Evolutionary conservation across 371 early-diverging fungal species (phyloP), one percentile per base, ranked within the genome.

Genomic region (Mortierella sp.): DNA sequence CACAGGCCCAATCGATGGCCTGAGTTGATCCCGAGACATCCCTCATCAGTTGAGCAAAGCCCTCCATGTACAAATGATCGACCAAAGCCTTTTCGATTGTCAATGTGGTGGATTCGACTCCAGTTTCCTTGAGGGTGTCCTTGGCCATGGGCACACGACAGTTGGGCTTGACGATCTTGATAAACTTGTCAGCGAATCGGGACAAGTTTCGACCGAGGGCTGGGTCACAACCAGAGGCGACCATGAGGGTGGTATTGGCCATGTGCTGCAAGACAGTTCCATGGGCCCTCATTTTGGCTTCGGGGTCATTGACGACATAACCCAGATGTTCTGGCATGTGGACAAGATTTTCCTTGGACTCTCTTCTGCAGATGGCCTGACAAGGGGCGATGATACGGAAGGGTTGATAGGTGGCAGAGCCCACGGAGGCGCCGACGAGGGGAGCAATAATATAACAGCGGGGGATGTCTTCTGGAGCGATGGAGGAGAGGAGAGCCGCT

Each of bases 371-470:
- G n/a, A 75, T 55, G 0, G 71, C 76, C 19, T 75, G 70, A 19
- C 76, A 75, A 25, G 70, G 70, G 1, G 76, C 71, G 5, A 67
- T 51, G 50, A 75, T 63, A 2, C 71, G 71, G 68, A 75, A 75
- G n/a, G 76, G 71, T 3, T 67, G 57, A 47, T 57, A 66, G 14
- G 26, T 55, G 4, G 46, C 12, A 0, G 70, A 57, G 3, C 64
- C 62, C 16, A 56, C 45, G 14, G 64, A 29, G 0, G 64, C 37
- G 29, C 30, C 59, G 19, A 48, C 14, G 9, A 70, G 68, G 0
- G 71, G 71, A 2, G 76, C 76, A 18, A 75, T 58, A 4, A 75
- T 30, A 53, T 66, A 71, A 44, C 63, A 62, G 19, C 71, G 66
- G 3, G 76, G 76, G 51, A 75, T 75, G 47, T 70, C 68, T 48